Evolutionary conservation across 805 yeast genomes (phyloP).

Genomic region (Isabelozyma heimii): DNA sequence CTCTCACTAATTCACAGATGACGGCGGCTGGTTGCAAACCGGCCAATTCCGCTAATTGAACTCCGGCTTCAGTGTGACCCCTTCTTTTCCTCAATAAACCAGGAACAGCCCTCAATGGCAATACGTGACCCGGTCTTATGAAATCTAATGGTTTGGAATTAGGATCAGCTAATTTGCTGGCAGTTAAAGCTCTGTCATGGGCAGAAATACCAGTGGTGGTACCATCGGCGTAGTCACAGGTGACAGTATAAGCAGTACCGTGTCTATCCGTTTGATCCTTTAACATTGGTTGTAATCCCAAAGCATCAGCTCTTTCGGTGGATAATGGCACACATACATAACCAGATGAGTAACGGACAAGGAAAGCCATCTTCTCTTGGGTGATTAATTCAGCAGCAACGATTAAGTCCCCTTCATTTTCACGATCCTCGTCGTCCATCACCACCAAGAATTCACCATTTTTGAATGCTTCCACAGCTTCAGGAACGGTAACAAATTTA

Average conservation of each 20-base stretch:
- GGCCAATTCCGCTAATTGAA: constrained; percentile 75
- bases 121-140: constrained; percentile 89
- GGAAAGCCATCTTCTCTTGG: constrained; percentile 87
- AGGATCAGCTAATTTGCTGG: constrained; percentile 64
- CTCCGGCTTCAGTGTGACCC: constrained; percentile 98
- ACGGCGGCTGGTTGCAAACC: constrained; percentile 84
- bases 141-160: constrained; percentile 59
- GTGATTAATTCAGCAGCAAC: constrained; percentile 85
- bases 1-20: constrained; percentile 91
- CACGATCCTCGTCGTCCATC: constrained; percentile 96
- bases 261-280: constrained; percentile 71
- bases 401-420: constrained; percentile 95
- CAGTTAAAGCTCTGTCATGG: constrained; percentile 86
- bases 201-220: constrained; percentile 98
- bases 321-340: constrained; percentile 91
- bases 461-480: constrained; percentile 69
- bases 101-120: constrained; percentile 87
- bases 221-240: constrained; percentile 81
- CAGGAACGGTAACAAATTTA: constrained; percentile 55
- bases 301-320: constrained; percentile 70
- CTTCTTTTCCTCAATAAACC: constrained; percentile 79
- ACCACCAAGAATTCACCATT: constrained; percentile 85
- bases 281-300: constrained; percentile 79
- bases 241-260: constrained; percentile 94
- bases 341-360: constrained; percentile 85